Base-by-base conservation (phyloP, 768 basidiomycete species). In the Xerocomellus amylosporus region DNA sequence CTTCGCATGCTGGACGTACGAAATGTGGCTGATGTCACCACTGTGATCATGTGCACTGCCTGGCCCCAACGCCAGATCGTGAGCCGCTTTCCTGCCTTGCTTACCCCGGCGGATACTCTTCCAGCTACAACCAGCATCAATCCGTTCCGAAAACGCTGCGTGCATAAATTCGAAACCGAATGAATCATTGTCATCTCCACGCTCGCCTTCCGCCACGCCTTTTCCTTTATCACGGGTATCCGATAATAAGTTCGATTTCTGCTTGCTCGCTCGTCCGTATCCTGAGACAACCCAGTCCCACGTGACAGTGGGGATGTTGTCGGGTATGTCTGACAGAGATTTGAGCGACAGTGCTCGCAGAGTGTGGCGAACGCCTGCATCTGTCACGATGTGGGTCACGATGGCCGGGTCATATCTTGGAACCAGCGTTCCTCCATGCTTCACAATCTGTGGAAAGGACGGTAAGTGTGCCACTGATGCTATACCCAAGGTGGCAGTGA, bases 381-480 rank as follows among this genome's bases (percentile, higher is more conserved):
- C 83, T 8, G 83, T 82, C 31, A 91, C 75, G 49, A 92, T 84
- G 61, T 90, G 86, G 4, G 89, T 89, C 28, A 86, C 80, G 8
- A 66, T 56, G 5, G 62, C 56, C 3, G 81, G 71, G 57, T 90
- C 83, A 61, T 80, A 91, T 34, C 61, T 72, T 3, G 86, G 77
- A 37, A 81, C 69, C 24, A 91, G 71, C 20, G 76, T 80, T 41
- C 81, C 90, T 12, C 90, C 90, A 57, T 81, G 71, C 55, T 74
- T 75, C 40, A 84, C 73, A 38, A 92, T 80, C 89, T 91, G 58
- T 28, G 10, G 6, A 34, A 44, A 30, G 9, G 12, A 36, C 1
- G 10, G 12, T 63, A n/a, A 67, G 59, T 20, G 41, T 28, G 22
- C 10, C 48, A n/a, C 24, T 7, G 28, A 33, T 12, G 20, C 8